Evolutionary conservation across 2,329 filamentous ascomycete species (phyloP).

Genomic region (Pseudocercospora crystallina): DNA sequence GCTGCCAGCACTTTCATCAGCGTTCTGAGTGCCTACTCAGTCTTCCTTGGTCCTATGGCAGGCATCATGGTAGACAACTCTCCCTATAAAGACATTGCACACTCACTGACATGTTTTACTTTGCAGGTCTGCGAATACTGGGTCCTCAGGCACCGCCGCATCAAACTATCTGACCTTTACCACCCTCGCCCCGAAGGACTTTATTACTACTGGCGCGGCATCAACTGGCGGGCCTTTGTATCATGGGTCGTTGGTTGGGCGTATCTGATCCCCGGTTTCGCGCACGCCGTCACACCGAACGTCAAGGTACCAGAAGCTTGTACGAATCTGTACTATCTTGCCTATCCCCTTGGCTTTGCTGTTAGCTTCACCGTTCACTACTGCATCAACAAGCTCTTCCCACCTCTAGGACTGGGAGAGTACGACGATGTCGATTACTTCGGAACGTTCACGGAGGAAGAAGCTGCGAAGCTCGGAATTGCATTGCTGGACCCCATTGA

Average conservation of each 20-base stretch:
- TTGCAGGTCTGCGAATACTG: slow-evolving; percentile 45
- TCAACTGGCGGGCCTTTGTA: slow-evolving; percentile 47
- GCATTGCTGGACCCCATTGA: slow-evolving; percentile 18
- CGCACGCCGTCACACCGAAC: slow-evolving; percentile 41
- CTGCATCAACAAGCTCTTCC: slow-evolving; percentile 34
- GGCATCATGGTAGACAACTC: slow-evolving; percentile 31
- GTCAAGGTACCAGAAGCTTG: slow-evolving; percentile 40
- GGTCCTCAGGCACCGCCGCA: slow-evolving; percentile 39
- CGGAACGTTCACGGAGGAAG: slow-evolving; percentile 35
- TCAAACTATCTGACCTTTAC: slow-evolving; percentile 49
- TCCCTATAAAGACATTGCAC: no score
- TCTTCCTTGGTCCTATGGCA: slow-evolving; percentile 48
- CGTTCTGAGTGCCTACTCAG: slow-evolving; percentile 46
- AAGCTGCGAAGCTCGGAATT: slow-evolving; percentile 25
- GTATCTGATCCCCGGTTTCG: slow-evolving; percentile 38
- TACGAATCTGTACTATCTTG: slow-evolving; percentile 44
- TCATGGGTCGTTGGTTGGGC: slow-evolving; percentile 41
- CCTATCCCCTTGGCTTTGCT: slow-evolving; percentile 42
- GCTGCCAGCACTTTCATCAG: slow-evolving; percentile 49
- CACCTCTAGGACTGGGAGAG: slow-evolving; percentile 34
- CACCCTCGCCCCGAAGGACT: slow-evolving; percentile 36
- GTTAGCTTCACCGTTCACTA: slow-evolving; percentile 41
- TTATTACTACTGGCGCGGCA: slow-evolving; percentile 46
- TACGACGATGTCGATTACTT: slow-evolving; percentile 37
- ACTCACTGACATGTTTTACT: no score